Evolutionary conservation across 352 stramenopile species (phyloP).

Genomic region (Phytopythium sindhum): DNA sequence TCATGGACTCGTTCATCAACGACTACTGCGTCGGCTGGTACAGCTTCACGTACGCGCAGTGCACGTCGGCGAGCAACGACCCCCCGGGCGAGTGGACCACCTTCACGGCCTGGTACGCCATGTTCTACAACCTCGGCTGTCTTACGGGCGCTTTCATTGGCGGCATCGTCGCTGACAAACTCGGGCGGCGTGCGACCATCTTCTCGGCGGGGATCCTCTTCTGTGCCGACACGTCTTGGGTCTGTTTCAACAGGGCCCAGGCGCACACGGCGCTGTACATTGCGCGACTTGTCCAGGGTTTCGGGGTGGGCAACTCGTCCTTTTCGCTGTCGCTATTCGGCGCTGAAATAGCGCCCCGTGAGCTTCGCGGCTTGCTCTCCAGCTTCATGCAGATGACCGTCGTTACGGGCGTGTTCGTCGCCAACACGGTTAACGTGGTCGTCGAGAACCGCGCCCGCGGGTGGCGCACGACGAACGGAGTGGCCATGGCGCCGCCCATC

Average conservation of each 20-base stretch:
- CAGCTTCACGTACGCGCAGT: constrained; percentile 27
- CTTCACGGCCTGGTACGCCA: constrained; percentile 34
- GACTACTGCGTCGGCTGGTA: constrained; percentile 37
- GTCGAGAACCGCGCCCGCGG: constrained; percentile 21
- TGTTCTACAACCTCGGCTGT: constrained; percentile 38
- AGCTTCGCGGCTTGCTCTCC: constrained; percentile 30
- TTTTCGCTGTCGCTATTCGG: constrained; percentile 36
- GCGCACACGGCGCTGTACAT: constrained; percentile 25
- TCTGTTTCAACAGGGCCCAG: constrained; percentile 21
- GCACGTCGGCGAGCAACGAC: constrained; percentile 15
- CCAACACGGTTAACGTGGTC: constrained; percentile 30
- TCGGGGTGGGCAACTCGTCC: constrained; percentile 35
- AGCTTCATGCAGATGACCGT: constrained; percentile 19
- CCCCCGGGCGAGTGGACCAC: constrained; percentile 24
- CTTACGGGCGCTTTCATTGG: constrained; percentile 28
- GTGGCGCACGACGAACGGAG: constrained; percentile 32
- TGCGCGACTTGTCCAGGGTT: constrained; percentile 28
- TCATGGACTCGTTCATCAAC: constrained; percentile 33
- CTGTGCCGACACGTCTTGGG: constrained; percentile 28
- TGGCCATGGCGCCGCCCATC: constrained; percentile 29
- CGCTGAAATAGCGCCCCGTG: constrained; percentile 32
- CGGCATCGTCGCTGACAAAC: constrained; percentile 23
- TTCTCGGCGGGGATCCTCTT: constrained; percentile 27
- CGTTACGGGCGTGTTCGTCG: constrained; percentile 28
- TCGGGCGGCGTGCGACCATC: constrained; percentile 26